Evolutionary conservation across 2,329 filamentous ascomycete species (phyloP), one percentile per base, ranked within the genome.

Genomic region (Microcyclospora tardicrescens): DNA sequence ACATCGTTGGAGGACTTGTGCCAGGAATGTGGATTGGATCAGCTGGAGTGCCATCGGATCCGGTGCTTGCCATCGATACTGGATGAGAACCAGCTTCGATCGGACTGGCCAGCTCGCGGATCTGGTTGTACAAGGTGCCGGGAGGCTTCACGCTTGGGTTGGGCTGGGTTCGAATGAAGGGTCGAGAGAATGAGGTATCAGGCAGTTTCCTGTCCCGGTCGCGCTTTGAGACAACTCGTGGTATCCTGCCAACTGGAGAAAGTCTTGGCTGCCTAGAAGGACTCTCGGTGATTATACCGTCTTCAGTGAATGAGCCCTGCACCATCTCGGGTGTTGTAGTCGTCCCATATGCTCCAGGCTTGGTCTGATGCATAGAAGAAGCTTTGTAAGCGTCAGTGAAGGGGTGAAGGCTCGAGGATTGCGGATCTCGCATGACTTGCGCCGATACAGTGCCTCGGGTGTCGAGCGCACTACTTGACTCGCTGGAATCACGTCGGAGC

Each of bases 161-260:
- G 6, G 66, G 64, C 35, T 69, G 65, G 3, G 61, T 60, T 12
- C 66, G 61, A 3, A 55, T 62, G 55, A 94, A 93, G 0, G 87
- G 85, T 8, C 85, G 71, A 2, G 87, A 94, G 57, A 94, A 94
- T 27, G 84, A 93, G 55, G 77, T 79, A 1, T 81, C 74, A 1
- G 83, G 79, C 1, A 75, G 73, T 35, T 74, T 74, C 44, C 81
- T 73, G 28, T 77, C 67, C 38, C 78, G 72, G 34, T 72, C 70
- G 35, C 67, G 64, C 36, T 72, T 77, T 34, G 76, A 84, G 24
- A 89, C 69, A 3, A 94, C 84, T 51, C 77, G 78, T 8, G 87
- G 87, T 37, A 94, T 94, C 12, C 87, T 76, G 8, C 86, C 87
- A 34, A 94, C 78, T 49, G 89, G 84, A 19, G 79, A 76, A 13